Evolutionary conservation across 1,139 yeast genomes (phyloP).

Genomic region (Geotrichum candidum): DNA sequence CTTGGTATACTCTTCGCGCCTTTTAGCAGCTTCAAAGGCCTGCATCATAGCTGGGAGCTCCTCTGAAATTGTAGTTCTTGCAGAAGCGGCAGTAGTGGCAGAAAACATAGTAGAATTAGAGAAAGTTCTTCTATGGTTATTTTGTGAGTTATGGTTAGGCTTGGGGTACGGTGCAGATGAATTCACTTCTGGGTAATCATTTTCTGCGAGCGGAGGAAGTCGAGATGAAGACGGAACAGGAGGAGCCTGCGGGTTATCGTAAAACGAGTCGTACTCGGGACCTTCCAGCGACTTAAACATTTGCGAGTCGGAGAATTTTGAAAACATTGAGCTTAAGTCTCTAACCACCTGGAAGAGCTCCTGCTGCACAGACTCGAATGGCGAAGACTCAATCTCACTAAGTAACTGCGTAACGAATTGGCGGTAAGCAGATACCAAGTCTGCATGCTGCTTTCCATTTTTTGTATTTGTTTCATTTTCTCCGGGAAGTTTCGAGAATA

Average conservation of each 20-base stretch:
- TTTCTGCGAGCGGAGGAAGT: constrained; percentile 16
- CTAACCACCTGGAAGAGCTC: constrained; percentile 35
- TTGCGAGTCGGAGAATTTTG: constrained; percentile 24
- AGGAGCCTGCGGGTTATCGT: background rate
- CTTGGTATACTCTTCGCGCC: constrained; percentile 19
- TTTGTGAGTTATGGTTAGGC: background rate
- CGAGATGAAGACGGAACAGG: background rate
- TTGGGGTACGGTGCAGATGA: background rate
- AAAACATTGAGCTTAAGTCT: constrained; percentile 34
- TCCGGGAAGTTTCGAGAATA: constrained; percentile 23
- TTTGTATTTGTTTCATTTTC: constrained; percentile 10
- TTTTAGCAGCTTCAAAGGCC: constrained; percentile 28
- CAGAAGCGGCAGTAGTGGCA: constrained; percentile 17
- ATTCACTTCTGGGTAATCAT: background rate
- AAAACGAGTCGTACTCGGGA: background rate
- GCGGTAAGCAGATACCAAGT: constrained; percentile 29
- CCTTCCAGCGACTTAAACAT: constrained; percentile 16
- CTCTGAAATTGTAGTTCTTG: constrained; percentile 26
- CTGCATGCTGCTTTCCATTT: background rate
- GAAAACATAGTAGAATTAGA: constrained; percentile 20
- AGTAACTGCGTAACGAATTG: constrained; percentile 33
- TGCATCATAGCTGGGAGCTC: constrained; percentile 29
- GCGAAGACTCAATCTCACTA: constrained; percentile 31
- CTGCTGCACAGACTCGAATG: constrained; percentile 32
- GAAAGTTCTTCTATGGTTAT: constrained; percentile 9